Base-by-base conservation (phyloP, 495 filamentous ascomycete genomes). In the Daldinia grandis region DNA sequence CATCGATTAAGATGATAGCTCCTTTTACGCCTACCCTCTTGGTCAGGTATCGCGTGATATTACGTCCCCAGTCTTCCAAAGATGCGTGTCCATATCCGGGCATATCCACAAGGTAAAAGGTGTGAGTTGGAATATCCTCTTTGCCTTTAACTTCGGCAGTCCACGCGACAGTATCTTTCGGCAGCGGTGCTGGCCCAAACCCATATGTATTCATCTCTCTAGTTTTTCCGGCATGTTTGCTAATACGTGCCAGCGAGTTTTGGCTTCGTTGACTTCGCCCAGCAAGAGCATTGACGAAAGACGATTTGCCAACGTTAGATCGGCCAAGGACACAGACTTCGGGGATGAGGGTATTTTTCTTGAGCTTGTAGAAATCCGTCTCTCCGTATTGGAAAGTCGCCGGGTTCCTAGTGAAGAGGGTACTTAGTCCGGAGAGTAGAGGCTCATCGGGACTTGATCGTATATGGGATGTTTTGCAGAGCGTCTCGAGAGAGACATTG, bases 271-370 rank as follows among this genome's bases (percentile, higher is more conserved):
- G 80, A 21, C 87, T 85, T 14, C 85, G 80, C n/a, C 87, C 85
- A 65, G 95, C 86, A 6, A 98, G 81, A 1, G 91, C 91, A 76
- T 99, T 99, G 64, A 98, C 81, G 25, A 98, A 83, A 7, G 89
- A 91, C 31, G 91, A 94, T 77, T 99, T 99, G 38, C 94, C 95
- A 27, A 96, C 94, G 77, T 99, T 98, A 33, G 90, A 94, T 47
- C 93, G 88, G 50, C 95, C 95, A 0, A 87, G 69, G 19, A 88
- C 74, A 71, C 84, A 84, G 55, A 89, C 76, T 74, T 93, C 90
- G 49, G 89, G 89, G 14, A 86, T 80, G 60, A 81, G 76, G 14
- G 77, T 79, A 50, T 87, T 87, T 64, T 80, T 79, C 40, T 81
- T 82, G 21, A 91, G 85, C n/a, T 86, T 82, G 67, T 90, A 89